A percentile compares a stretch with the other conserved stretches of the same genome.
These are phyloP conservation scores for Arachnomyces sp. DNA, from an alignment of 2,329 filamentous ascomycete species.

Conservation along the genomic window DNA sequence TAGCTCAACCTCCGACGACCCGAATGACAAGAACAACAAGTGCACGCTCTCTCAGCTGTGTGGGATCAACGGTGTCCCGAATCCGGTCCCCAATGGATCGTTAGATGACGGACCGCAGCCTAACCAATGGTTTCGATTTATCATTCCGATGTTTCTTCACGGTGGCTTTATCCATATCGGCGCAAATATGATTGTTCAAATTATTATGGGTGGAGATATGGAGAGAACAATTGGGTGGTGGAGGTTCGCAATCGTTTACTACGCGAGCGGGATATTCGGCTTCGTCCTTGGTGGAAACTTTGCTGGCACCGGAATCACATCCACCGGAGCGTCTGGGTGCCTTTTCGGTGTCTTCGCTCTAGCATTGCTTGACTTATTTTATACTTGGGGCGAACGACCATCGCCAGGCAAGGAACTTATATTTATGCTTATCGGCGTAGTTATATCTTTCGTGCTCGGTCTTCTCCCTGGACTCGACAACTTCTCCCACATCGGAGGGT, in stretches of 20 bases:
- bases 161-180: conserved; percentile 89
- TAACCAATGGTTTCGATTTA: conserved; percentile 96
- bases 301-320: conserved; percentile 70
- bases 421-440: conserved; percentile 77
- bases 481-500: conserved; percentile 94
- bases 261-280: conserved; percentile 87
- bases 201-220: conserved; percentile 87
- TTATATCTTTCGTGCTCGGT: conserved; percentile 86
- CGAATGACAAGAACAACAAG: conserved; percentile 40
- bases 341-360: conserved; percentile 90
- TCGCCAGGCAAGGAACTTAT: conserved; percentile 76
- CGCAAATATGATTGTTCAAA: conserved; percentile 88
- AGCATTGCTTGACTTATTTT: conserved; percentile 79
- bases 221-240: conserved; percentile 82
- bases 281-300: conserved; percentile 94
- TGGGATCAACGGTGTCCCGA: conserved; percentile 69
- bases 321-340: conserved; percentile 80
- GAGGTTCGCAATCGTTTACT: conserved; percentile 82
- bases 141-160: conserved; percentile 90
- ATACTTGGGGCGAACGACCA: conserved; percentile 76
- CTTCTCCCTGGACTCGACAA: conserved; percentile 91
- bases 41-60: conserved; percentile 77
- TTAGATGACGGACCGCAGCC: conserved; percentile 57
- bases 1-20: conserved; percentile 58
- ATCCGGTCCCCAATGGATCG: conserved; percentile 47